Percentiles rank a stretch among this genome's conserved stretches.
Evolutionary conservation across 2,329 filamentous ascomycete genomes (phyloP).

Genomic region (Parafenestella ontariensis): DNA sequence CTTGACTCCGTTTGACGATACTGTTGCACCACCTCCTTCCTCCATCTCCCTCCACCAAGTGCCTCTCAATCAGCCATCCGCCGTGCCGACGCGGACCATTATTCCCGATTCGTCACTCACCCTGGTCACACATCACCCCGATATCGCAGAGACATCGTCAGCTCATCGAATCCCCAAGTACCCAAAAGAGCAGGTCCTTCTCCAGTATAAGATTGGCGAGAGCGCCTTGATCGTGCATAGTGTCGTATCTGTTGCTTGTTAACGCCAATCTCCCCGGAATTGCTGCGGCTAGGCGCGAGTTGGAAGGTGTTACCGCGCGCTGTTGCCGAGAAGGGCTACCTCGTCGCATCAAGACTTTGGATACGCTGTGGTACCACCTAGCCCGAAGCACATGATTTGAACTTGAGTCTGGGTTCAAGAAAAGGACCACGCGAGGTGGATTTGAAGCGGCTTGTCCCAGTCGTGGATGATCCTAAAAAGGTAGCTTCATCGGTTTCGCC

Average conservation of each 20-base stretch:
- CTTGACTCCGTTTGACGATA: neutral
- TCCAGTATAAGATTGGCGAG: conserved; percentile 20
- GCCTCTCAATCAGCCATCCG: neutral
- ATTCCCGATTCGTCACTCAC: conserved; percentile 1
- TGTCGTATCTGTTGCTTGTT: conserved; percentile 18
- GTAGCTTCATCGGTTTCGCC: neutral
- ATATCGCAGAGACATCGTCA: conserved; percentile 21
- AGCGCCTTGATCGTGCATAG: conserved; percentile 21
- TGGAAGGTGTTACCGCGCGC: conserved; percentile 39
- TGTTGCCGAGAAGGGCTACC: conserved; percentile 22
- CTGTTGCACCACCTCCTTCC: conserved; percentile 4
- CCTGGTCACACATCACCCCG: conserved; percentile 15
- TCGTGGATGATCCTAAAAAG: neutral
- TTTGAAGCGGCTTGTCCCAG: neutral
- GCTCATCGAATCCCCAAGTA: neutral
- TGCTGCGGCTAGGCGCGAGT: conserved; percentile 28
- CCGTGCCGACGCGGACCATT: neutral
- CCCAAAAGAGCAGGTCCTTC: conserved; percentile 22
- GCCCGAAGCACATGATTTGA: conserved; percentile 9
- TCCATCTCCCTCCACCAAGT: conserved; percentile 5
- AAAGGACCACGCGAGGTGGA: conserved; percentile 6
- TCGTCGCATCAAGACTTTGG: neutral
- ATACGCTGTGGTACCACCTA: conserved; percentile 11
- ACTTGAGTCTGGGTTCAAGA: conserved; percentile 11
- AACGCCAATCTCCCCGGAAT: conserved; percentile 12